These are phyloP conservation scores for Atalantia buxifolia DNA, from an alignment of 345 rosid genomes.

Conservation along the genomic window DNA sequence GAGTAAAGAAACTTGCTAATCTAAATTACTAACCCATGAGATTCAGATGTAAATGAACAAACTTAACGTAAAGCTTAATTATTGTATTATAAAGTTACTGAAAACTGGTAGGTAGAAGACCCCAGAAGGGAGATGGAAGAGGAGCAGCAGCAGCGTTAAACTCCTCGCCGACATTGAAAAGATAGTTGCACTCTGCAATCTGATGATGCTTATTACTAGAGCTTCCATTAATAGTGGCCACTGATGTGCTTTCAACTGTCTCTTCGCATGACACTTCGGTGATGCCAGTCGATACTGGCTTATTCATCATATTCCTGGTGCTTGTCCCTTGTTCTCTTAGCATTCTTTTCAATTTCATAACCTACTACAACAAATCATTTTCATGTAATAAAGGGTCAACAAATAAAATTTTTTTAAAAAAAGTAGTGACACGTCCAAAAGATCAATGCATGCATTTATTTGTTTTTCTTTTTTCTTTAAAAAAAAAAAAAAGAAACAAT, in stretches of 20 bases:
- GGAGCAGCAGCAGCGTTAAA: constrained; percentile 22
- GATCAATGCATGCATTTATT: too few relatives aligned
- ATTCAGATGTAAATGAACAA: neutral
- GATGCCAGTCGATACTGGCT: constrained; percentile 42
- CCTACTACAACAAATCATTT: constrained; percentile 24
- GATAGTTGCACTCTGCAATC: constrained; percentile 33
- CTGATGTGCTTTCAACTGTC: constrained; percentile 57
- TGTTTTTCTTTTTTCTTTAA: too few relatives aligned
- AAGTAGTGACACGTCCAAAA: too few relatives aligned
- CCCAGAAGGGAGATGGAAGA: constrained; percentile 36
- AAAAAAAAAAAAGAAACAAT: too few relatives aligned
- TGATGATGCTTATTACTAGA: constrained; percentile 16
- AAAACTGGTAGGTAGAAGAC: constrained; percentile 28
- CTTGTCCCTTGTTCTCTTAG: constrained; percentile 39
- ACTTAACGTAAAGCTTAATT: neutral
- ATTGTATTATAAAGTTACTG: neutral
- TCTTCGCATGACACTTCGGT: constrained; percentile 62
- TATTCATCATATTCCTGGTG: neutral
- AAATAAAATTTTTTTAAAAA: too few relatives aligned
- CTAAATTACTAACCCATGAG: neutral
- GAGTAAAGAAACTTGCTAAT: neutral
- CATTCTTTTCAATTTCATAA: constrained; percentile 50
- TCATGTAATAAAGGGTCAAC: neutral
- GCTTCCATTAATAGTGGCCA: constrained; percentile 21
- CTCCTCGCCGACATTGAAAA: constrained; percentile 38